phyloP scores from a whole-genome alignment of 2,329 filamentous ascomycete species.

The Penicillium sp. region DNA sequence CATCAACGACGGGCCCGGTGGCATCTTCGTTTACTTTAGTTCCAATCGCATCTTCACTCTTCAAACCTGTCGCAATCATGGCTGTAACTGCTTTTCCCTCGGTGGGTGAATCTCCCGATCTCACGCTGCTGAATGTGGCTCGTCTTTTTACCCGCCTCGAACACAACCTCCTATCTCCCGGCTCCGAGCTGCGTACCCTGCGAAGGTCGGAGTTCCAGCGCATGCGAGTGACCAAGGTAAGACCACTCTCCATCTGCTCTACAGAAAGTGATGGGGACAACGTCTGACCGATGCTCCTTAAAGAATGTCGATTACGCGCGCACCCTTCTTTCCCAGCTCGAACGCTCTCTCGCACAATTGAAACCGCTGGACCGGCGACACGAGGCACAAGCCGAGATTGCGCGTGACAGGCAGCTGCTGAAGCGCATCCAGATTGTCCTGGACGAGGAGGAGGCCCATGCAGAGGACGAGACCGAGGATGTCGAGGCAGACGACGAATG shows the following conservation, averaged over 20 bases:
- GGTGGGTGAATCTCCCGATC: slow-evolving; percentile 24
- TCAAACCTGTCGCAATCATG: slow-evolving; percentile 9
- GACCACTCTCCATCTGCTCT: not conserved
- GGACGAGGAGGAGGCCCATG: slow-evolving; percentile 31
- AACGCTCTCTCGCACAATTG: slow-evolving; percentile 40
- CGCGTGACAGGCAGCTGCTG: slow-evolving; percentile 37
- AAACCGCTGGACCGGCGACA: slow-evolving; percentile 41
- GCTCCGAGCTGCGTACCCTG: slow-evolving; percentile 37
- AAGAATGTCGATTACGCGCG: slow-evolving; percentile 49
- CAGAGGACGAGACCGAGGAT: slow-evolving; percentile 20
- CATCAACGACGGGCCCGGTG: slow-evolving; percentile 9
- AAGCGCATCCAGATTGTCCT: slow-evolving; percentile 34
- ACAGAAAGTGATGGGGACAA: not conserved
- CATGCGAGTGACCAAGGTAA: slow-evolving; percentile 42
- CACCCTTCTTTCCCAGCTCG: slow-evolving; percentile 41
- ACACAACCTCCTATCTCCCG: slow-evolving; percentile 42
- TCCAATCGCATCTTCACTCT: not conserved
- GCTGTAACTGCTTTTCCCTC: slow-evolving; percentile 17
- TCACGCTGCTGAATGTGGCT: slow-evolving; percentile 40
- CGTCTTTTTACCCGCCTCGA: slow-evolving; percentile 45
- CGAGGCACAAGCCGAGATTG: slow-evolving; percentile 41
- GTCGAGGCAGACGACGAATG: slow-evolving; percentile 22
- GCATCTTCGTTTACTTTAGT: slow-evolving; percentile 5
- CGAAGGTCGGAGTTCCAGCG: slow-evolving; percentile 44
- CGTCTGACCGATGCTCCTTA: not conserved